Evolutionary conservation across 805 yeast species (phyloP).

Genomic region (Diddensiella santjacobensis): DNA sequence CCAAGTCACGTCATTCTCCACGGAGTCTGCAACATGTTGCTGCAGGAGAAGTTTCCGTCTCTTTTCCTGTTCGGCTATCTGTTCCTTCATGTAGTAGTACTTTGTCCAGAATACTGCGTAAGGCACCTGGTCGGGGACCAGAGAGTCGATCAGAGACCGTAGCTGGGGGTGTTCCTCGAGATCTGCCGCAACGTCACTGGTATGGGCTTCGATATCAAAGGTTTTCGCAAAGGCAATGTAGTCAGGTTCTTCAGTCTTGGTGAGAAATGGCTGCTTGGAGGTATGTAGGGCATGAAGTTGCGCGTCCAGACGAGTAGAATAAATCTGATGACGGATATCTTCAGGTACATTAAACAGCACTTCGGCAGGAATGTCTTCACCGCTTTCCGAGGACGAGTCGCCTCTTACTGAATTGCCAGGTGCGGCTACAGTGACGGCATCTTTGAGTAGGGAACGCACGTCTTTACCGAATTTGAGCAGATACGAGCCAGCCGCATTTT

Average conservation of each 20-base stretch:
- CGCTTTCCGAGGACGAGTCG: slow-evolving; percentile 19
- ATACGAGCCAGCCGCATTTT: slow-evolving; percentile 61
- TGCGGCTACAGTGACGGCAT: slow-evolving; percentile 34
- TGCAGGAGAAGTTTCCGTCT: slow-evolving; percentile 61
- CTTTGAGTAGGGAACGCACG: slow-evolving; percentile 41
- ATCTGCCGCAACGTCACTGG: slow-evolving; percentile 48
- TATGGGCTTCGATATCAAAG: slow-evolving; percentile 46
- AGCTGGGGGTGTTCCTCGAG: slow-evolving; percentile 50
- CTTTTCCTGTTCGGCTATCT: slow-evolving; percentile 58
- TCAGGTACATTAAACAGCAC: slow-evolving; percentile 44
- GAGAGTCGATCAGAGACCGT: slow-evolving; percentile 48
- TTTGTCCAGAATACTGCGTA: slow-evolving; percentile 71
- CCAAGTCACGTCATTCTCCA: slow-evolving; percentile 34
- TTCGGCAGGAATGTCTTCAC: slow-evolving; percentile 38
- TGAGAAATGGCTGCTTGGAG: slow-evolving; percentile 44
- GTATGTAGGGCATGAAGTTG: slow-evolving; percentile 55
- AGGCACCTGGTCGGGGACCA: slow-evolving; percentile 63
- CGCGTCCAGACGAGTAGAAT: slow-evolving; percentile 57
- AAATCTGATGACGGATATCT: slow-evolving; percentile 36
- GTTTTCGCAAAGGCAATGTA: slow-evolving; percentile 35
- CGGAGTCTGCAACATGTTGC: slow-evolving; percentile 32
- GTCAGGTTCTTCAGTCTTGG: slow-evolving; percentile 31
- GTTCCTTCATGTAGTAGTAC: slow-evolving; percentile 53
- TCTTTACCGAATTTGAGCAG: slow-evolving; percentile 53
- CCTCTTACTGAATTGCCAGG: slow-evolving; percentile 17